Percentiles rank a stretch among this genome's conserved stretches.
Evolutionary conservation across 768 basidiomycete species (phyloP).

Genomic region (Tremella mesenterica): DNA sequence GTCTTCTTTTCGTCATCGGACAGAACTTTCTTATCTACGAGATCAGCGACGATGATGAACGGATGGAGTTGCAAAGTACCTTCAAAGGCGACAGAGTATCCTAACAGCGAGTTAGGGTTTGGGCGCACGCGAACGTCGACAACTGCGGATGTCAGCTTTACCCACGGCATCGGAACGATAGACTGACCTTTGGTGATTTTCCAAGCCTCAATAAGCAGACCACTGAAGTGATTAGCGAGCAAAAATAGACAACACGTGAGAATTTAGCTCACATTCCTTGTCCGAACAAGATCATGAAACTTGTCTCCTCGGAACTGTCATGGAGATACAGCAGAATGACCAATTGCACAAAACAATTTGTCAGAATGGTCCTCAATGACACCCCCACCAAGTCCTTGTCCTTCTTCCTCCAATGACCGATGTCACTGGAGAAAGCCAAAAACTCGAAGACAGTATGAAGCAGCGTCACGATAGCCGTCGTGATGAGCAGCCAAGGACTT

Average conservation of each 20-base stretch:
- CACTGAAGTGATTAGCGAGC: conserved; percentile 18
- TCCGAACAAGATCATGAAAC: conserved; percentile 85
- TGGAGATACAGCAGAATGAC: conserved; percentile 86
- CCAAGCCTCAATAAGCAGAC: conserved; percentile 66
- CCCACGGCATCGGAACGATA: conserved; percentile 32
- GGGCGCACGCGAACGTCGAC: conserved; percentile 70
- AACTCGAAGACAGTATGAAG: conserved; percentile 88
- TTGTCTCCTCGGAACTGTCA: conserved; percentile 90
- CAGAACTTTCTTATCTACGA: conserved; percentile 82
- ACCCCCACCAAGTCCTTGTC: conserved; percentile 86
- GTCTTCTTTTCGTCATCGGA: conserved; percentile 96
- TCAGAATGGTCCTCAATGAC: conserved; percentile 74
- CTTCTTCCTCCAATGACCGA: conserved; percentile 89
- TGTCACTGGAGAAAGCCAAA: conserved; percentile 89
- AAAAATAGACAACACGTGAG: background rate
- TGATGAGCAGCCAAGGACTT: conserved; percentile 67
- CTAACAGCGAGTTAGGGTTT: conserved; percentile 58
- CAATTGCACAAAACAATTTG: conserved; percentile 76
- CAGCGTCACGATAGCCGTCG: conserved; percentile 76
- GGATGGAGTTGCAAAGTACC: conserved; percentile 49
- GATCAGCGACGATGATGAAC: background rate
- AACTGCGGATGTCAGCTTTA: conserved; percentile 64
- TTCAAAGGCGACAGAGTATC: conserved; percentile 72
- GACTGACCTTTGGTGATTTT: conserved; percentile 53
- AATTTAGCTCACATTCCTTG: conserved; percentile 39